phyloP scores from a whole-genome alignment of 1,284 basidiomycete species.

The Malassezia cuniculi region DNA sequence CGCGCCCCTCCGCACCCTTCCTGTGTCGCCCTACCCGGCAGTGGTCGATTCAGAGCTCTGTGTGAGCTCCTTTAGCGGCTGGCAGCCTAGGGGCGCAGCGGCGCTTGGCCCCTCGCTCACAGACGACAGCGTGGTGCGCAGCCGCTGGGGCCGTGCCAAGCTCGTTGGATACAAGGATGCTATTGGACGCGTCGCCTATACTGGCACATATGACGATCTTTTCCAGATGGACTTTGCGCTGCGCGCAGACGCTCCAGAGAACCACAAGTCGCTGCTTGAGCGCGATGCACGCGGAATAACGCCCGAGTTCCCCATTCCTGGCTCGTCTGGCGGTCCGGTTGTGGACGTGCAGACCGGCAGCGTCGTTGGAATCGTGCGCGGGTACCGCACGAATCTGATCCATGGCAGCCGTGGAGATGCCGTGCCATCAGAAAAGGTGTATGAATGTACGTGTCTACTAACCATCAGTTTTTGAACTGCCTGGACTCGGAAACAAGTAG shows the following conservation, averaged over 20 bases:
- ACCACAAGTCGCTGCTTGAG: constrained; percentile 21
- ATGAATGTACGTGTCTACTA: constrained; percentile 46
- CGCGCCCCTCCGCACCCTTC: constrained; percentile 49
- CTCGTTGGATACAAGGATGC: constrained; percentile 39
- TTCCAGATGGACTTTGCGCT: constrained; percentile 49
- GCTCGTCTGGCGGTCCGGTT: constrained; percentile 61
- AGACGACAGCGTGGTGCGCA: constrained; percentile 23
- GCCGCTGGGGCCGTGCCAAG: constrained; percentile 34
- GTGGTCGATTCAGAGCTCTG: constrained; percentile 50
- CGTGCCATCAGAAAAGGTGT: constrained; percentile 58
- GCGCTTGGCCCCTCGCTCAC: neutral
- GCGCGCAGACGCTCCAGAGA: constrained; percentile 19
- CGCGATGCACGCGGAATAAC: constrained; percentile 7
- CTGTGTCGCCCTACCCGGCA: constrained; percentile 59
- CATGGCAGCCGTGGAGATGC: constrained; percentile 57
- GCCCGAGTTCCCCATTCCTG: constrained; percentile 52
- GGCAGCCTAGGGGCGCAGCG: constrained; percentile 16
- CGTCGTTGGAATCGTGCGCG: constrained; percentile 59
- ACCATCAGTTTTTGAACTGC: constrained; percentile 27
- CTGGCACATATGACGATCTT: constrained; percentile 59
- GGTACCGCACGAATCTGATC: constrained; percentile 51
- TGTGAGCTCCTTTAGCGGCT: constrained; percentile 53
- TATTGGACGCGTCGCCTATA: constrained; percentile 31
- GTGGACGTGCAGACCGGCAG: constrained; percentile 56
- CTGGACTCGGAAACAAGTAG: constrained; percentile 30